phyloP scores from a whole-genome alignment of 2,329 filamentous ascomycete genomes.

The Fusarium mexicanum region DNA sequence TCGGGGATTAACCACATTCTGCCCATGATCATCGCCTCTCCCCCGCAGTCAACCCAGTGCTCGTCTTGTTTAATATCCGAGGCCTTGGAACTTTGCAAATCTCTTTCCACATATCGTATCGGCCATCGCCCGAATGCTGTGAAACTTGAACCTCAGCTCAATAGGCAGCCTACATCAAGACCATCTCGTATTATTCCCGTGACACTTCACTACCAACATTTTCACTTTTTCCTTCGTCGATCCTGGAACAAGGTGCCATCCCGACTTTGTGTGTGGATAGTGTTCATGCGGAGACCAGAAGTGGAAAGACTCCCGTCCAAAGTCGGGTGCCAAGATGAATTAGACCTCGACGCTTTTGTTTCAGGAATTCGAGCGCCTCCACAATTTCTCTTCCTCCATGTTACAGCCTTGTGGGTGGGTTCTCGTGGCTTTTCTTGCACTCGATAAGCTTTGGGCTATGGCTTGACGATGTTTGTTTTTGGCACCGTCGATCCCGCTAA shows the following conservation, averaged over 20 bases:
- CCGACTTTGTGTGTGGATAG: slow-evolving; percentile 17
- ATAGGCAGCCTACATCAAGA: slow-evolving; percentile 16
- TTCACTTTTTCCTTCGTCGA: not conserved
- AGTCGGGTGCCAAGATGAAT: slow-evolving; percentile 5
- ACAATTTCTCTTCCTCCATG: not conserved
- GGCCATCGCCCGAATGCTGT: slow-evolving; percentile 31
- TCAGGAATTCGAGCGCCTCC: slow-evolving; percentile 22
- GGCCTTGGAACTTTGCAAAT: not conserved
- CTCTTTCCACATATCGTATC: slow-evolving; percentile 20
- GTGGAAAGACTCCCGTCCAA: slow-evolving; percentile 22
- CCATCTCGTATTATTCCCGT: slow-evolving; percentile 14
- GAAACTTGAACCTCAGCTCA: slow-evolving; percentile 12
- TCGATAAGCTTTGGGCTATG: slow-evolving; percentile 8
- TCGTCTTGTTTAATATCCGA: slow-evolving; percentile 9
- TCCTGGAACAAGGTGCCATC: slow-evolving; percentile 27
- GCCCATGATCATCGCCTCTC: slow-evolving; percentile 21
- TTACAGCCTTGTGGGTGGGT: slow-evolving; percentile 33
- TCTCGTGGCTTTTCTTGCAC: not conserved
- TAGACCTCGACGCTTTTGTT: slow-evolving; percentile 8
- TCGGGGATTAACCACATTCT: slow-evolving; percentile 22
- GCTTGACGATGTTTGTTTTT: not conserved
- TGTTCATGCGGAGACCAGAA: slow-evolving; percentile 18
- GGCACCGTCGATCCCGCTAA: not conserved
- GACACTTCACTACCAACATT: not conserved
- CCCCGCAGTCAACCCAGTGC: not conserved